Base-by-base conservation (phyloP, 331 rosid species). In the Malus hybrid region DNA sequence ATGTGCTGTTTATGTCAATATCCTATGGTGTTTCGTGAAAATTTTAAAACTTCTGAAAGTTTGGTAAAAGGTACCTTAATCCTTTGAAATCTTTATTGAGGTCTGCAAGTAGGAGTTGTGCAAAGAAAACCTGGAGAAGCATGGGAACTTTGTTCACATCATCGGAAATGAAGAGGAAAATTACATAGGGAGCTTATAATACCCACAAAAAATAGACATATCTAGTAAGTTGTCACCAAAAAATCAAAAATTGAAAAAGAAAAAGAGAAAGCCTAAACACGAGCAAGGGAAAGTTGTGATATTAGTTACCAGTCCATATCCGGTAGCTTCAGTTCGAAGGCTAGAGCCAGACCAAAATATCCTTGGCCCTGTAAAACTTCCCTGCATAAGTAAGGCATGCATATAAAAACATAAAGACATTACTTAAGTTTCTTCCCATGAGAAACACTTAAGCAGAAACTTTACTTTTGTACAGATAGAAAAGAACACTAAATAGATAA, bases 331-430 rank as follows among this genome's bases (percentile, higher is more conserved):
- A 80, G 97, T 92, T 80, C 99, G 91, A 80, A 95, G 99, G 84
- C 99, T 95, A 76, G 97, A 89, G 55, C 99, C 99, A 86, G 99
- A 92, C 93, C 97, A 92, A 86, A 92, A 95, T 89, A 92, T 95
- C 86, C 97, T 92, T 48, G 97, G 97, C 76, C 97, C 99, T 65
- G 96, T 92, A 85, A 95, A 95, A 87, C 96, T 92, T 85, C 97
- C 99, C 99, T 95, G 97, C 93, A 90, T 79, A 80, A 85, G 87
- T 79, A 80, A 85, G 87, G 84, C 72, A 85, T 70, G 70, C 77
- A 81, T 75, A 85, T 87, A 81, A 87, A 80, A 76, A 80, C 66
- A 75, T 46, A 72, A 66, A 34, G 46, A 70, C 72, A 73, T 67
- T 74, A 42, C 65, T 61, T 29, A 7, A 62, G 16, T 22, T 32